Evolutionary conservation across 2,329 filamentous ascomycete genomes (phyloP), one percentile per base, ranked within the genome.

Genomic region (Drechslerella coelobrocha): DNA sequence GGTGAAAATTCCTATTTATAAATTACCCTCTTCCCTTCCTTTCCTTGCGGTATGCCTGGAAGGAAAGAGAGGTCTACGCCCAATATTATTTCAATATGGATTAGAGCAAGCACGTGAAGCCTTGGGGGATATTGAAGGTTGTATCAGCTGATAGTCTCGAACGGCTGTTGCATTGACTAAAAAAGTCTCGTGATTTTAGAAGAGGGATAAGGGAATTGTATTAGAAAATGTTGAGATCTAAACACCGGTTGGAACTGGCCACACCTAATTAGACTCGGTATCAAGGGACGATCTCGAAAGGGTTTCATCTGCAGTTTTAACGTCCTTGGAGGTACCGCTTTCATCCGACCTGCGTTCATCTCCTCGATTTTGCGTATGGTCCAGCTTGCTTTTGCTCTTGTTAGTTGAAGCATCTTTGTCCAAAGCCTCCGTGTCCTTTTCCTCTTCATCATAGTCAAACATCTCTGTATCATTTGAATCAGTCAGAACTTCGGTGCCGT

Each of bases 381-480:
- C 19, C 23, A 45, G 14, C 19, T 47, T 55, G 48, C 26, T 12
- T 31, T 53, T 57, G 51, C 24, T 61, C 23, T 14, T 24, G 14
- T 31, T 21, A 24, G 45, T 26, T 8, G 45, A 43, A 29, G 48
- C 55, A 61, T 74, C 60, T 21, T 78, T 79, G 24, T 78, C 77
- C 19, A 75, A 73, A 59, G 73, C 76, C 54, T 74, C 73, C 59
- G 61, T 73, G 54, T 77, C 77, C 24, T 76, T 74, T 19, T 75
- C 76, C 50, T 76, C 77, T 41, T 96, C 92, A 78, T 91, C 89
- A 76, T 92, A 88, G 79, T 97, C 91, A 81, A 97, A 96, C 88
- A 96, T 93, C 77, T 96, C 92, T 74, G 89, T 87, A 78, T 97
- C 92, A 80, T 92, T 88, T 78, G 89, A 89, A 80, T 94, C 91